phyloP scores from a whole-genome alignment of 2,329 filamentous ascomycete genomes.

The Triangularia setosa region DNA sequence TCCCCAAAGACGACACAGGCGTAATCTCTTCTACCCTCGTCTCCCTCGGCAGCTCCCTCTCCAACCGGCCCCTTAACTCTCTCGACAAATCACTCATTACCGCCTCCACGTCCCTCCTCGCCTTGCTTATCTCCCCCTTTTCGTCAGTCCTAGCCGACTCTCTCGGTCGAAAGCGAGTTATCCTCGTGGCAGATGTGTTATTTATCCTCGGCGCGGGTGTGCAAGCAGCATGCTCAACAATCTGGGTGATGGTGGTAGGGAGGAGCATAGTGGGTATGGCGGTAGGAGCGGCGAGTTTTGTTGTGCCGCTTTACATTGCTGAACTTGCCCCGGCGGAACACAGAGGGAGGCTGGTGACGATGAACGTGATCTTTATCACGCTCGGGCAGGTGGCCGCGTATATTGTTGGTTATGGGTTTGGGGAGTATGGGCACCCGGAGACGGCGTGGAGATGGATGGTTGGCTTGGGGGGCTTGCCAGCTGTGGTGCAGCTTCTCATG shows the following conservation, averaged over 20 bases:
- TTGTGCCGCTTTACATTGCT: slow-evolving; percentile 83
- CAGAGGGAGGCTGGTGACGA: slow-evolving; percentile 75
- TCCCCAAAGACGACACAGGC: slow-evolving; percentile 56
- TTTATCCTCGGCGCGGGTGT: slow-evolving; percentile 65
- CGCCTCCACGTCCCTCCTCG: slow-evolving; percentile 64
- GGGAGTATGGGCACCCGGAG: slow-evolving; percentile 45
- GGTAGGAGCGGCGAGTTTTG: slow-evolving; percentile 73
- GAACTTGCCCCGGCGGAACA: slow-evolving; percentile 76
- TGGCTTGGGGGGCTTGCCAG: slow-evolving; percentile 75
- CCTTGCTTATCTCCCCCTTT: slow-evolving; percentile 60
- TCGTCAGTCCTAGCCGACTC: slow-evolving; percentile 61
- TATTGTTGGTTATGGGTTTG: slow-evolving; percentile 73
- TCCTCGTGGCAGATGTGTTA: slow-evolving; percentile 60
- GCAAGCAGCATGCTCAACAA: slow-evolving; percentile 57
- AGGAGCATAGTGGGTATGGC: slow-evolving; percentile 67
- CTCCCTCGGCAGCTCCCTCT: slow-evolving; percentile 58
- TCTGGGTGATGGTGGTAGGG: slow-evolving; percentile 63
- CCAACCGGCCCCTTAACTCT: slow-evolving; percentile 52
- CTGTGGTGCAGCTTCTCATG: slow-evolving; percentile 64
- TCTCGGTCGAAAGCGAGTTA: slow-evolving; percentile 58
- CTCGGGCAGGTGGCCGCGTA: slow-evolving; percentile 88
- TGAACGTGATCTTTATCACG: slow-evolving; percentile 79
- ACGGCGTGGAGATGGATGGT: slow-evolving; percentile 90
- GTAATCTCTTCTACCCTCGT: slow-evolving; percentile 67
- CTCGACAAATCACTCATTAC: slow-evolving; percentile 69